Base-by-base conservation (phyloP, 345 rosid species). In the Ceriops zippeliana region DNA sequence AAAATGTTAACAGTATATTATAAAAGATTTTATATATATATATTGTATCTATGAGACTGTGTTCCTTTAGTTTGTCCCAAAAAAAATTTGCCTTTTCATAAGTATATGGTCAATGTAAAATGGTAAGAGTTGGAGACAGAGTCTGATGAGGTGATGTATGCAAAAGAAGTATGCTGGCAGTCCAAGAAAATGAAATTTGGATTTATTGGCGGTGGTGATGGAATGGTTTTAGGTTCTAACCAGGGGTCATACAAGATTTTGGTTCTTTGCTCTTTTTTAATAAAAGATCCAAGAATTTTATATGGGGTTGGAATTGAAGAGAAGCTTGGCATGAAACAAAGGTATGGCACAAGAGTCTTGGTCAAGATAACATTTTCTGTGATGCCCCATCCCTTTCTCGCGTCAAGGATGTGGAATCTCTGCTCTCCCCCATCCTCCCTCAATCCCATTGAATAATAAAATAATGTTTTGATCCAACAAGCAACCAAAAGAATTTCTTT, bases 401-500 rank as follows among this genome's bases (percentile, higher is more conserved):
- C 81, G 81, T 82, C 73, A 79, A 73, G 76, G 78, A 76, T 63
- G 70, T 85, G 86, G 90, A 81, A 87, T 87, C 89, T 85, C 96
- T 87, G 90, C 84, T 78, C 86, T 75, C 75, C 91, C 19, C 89
- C 97, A 89, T 89, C 84, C 83, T 77, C 76, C 66, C 17, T 70
- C 83, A 70, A 70, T 73, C 80, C 75, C 76, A 70, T 70, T 82
- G 67, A 63, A 38, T 62, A 62, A 61, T 70, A 63, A 13, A 79
- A 70, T 62, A 68, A 22, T 59, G 60, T 21, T 31, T 67, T 32
- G 37, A 54, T 63, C 51, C 22, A 70, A 73, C 30, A 58, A 70
- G 73, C 28, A 69, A 57, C 69, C 64, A 72, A 73, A 72, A 53
- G 7, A 47, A 42, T 13, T 42, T 17, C 49, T 13, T 42, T 42